phyloP scores from a whole-genome alignment of 228 moss, liverwort and hornwort species.

The Sphagnum magellanicum region DNA sequence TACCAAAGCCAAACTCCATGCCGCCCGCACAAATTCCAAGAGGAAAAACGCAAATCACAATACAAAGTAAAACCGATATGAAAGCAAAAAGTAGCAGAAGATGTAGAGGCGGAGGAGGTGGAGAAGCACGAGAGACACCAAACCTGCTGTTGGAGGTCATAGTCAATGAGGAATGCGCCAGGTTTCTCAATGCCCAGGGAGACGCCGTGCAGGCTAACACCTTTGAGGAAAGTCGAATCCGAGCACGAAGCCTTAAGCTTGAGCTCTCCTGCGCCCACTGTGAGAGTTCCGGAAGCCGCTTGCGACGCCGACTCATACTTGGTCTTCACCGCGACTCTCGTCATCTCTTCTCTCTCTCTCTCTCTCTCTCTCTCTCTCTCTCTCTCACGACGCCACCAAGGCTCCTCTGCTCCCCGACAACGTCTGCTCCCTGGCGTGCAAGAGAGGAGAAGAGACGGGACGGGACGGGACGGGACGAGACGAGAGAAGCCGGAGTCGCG shows the following conservation, averaged over 20 bases:
- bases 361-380: neutral
- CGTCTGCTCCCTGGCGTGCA: too few relatives aligned
- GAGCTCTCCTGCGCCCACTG: conserved; percentile 67
- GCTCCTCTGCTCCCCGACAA: too few relatives aligned
- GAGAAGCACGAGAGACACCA: neutral
- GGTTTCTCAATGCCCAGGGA: conserved; percentile 86
- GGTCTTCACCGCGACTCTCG: conserved; percentile 69
- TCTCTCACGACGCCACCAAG: conserved; percentile 1
- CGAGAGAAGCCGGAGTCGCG: too few relatives aligned
- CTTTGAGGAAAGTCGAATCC: conserved; percentile 52
- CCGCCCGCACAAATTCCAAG: too few relatives aligned
- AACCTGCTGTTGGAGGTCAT: conserved; percentile 81
- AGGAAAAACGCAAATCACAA: too few relatives aligned
- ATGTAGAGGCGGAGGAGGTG: too few relatives aligned
- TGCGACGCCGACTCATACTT: conserved; percentile 72
- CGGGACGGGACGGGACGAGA: too few relatives aligned
- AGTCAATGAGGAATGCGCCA: conserved; percentile 79
- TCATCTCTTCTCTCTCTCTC: conserved; percentile 30
- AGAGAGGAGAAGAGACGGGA: too few relatives aligned
- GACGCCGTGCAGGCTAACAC: conserved; percentile 46
- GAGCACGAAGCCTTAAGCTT: conserved; percentile 77
- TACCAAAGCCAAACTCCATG: too few relatives aligned
- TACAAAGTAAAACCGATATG: too few relatives aligned
- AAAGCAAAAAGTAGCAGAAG: too few relatives aligned
- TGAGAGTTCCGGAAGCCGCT: conserved; percentile 65